phyloP scores from a whole-genome alignment of 371 early-diverging fungal species.

The Zychaea mexicana region DNA sequence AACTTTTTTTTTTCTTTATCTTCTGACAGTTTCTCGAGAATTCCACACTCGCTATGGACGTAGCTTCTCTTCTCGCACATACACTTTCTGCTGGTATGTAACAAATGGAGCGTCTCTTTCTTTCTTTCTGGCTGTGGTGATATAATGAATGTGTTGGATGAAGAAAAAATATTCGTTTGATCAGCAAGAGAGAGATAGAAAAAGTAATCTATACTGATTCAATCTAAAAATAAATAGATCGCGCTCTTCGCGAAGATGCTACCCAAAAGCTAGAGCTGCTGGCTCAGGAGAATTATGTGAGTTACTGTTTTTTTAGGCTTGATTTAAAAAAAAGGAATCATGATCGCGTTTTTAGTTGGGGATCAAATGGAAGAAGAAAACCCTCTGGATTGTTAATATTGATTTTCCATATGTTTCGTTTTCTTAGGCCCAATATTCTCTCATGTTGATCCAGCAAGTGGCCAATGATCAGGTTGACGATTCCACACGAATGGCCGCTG shows the following conservation, averaged over 20 bases:
- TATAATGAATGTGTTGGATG: no score
- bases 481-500: slow-evolving; percentile 79
- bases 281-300: slow-evolving; percentile 81
- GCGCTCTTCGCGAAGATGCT: slow-evolving; percentile 74
- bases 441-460: slow-evolving; percentile 80
- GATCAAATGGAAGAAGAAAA: neutral
- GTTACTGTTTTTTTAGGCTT: slow-evolving; percentile 13
- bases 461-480: slow-evolving; percentile 69
- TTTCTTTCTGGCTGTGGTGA: neutral
- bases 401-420: no score
- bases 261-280: slow-evolving; percentile 73
- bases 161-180: neutral
- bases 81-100: slow-evolving; percentile 78
- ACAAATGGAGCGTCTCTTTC: no score
- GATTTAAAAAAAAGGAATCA: neutral
- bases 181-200: neutral
- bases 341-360: no score
- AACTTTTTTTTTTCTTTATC: neutral
- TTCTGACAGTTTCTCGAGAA: slow-evolving; percentile 13
- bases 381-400: slow-evolving; percentile 5
- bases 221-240: slow-evolving; percentile 10
- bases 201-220: neutral
- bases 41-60: slow-evolving; percentile 51
- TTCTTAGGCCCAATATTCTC: slow-evolving; percentile 74
- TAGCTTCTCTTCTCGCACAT: slow-evolving; percentile 73